phyloP scores from a whole-genome alignment of 1,139 yeast genomes.

The Geotrichum histeridarum region DNA sequence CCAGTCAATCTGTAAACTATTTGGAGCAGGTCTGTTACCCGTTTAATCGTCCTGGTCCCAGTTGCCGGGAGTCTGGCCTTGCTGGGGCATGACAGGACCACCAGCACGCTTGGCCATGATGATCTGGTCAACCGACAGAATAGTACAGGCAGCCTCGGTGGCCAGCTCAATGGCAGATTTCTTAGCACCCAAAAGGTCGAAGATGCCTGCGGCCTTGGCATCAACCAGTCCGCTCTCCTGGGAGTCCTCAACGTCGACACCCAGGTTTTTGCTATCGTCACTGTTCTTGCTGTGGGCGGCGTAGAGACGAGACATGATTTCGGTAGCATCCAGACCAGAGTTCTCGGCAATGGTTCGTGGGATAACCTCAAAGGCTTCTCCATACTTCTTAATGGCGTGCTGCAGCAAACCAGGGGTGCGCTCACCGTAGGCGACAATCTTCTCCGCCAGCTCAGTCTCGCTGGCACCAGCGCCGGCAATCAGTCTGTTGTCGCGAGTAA shows the following conservation, averaged over 20 bases:
- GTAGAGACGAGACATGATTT: conserved; percentile 77
- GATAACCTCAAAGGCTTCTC: conserved; percentile 88
- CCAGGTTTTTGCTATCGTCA: conserved; percentile 38
- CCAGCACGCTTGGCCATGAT: conserved; percentile 96
- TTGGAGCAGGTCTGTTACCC: not conserved
- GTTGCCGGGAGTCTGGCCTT: conserved; percentile 76
- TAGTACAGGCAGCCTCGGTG: conserved; percentile 90
- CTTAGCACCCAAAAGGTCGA: conserved; percentile 76
- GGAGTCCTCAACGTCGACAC: conserved; percentile 66
- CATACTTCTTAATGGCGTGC: conserved; percentile 89
- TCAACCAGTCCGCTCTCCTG: conserved; percentile 66
- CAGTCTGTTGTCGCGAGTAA: conserved; percentile 70
- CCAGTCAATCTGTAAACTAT: not conserved
- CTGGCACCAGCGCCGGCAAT: conserved; percentile 96
- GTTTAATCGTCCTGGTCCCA: conserved; percentile 90
- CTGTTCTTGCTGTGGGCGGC: conserved; percentile 62
- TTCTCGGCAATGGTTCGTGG: conserved; percentile 94
- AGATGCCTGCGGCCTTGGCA: conserved; percentile 62
- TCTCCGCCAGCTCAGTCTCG: conserved; percentile 83
- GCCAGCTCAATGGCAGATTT: conserved; percentile 87
- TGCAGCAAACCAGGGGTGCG: conserved; percentile 89
- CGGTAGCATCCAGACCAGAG: conserved; percentile 87
- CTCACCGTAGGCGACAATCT: conserved; percentile 81
- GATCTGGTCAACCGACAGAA: conserved; percentile 83
- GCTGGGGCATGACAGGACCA: conserved; percentile 89